These are phyloP conservation scores for Metarhizium robertsii DNA, from an alignment of 2,329 filamentous ascomycete genomes.

Conservation along the genomic window DNA sequence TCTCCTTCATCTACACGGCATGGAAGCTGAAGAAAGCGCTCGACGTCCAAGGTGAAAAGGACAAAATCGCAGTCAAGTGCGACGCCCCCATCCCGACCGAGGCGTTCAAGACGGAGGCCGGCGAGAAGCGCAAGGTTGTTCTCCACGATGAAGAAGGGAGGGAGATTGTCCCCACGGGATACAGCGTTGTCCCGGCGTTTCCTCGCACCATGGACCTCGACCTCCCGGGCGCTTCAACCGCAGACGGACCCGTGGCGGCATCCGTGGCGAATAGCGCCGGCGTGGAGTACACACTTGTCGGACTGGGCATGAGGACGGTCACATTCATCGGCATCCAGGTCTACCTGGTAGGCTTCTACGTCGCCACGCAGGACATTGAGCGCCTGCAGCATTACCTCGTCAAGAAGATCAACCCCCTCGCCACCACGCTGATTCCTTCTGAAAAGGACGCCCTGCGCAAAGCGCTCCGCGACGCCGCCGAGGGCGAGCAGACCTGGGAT, in stretches of 20 bases:
- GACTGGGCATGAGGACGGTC: constrained; percentile 79
- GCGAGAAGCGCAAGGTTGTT: constrained; percentile 46
- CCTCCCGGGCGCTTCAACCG: constrained; percentile 19
- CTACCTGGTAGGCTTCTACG: constrained; percentile 89
- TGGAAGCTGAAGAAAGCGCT: constrained; percentile 40
- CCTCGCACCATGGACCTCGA: constrained; percentile 62
- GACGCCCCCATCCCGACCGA: constrained; percentile 30
- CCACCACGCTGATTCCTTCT: constrained; percentile 71
- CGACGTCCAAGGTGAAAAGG: constrained; percentile 20
- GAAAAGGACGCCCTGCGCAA: constrained; percentile 69
- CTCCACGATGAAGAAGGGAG: constrained; percentile 58
- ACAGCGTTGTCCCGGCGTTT: constrained; percentile 69
- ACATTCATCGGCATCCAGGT: constrained; percentile 86
- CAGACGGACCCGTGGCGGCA: constrained; percentile 22
- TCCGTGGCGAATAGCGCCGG: constrained; percentile 30
- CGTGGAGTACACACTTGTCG: constrained; percentile 77
- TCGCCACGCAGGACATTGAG: constrained; percentile 74
- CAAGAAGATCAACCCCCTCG: constrained; percentile 63
- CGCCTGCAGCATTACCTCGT: constrained; percentile 71
- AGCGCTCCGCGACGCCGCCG: constrained; percentile 58
- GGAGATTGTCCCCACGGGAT: constrained; percentile 73
- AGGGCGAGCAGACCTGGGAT: constrained; percentile 67
- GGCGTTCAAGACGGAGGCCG: constrained; percentile 38
- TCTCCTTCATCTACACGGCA: constrained; percentile 41
- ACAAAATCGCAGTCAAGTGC: constrained; percentile 32